Evolutionary conservation across 768 basidiomycete genomes (phyloP), one percentile per base, ranked within the genome.

Genomic region (Xanthoconium stramineum): DNA sequence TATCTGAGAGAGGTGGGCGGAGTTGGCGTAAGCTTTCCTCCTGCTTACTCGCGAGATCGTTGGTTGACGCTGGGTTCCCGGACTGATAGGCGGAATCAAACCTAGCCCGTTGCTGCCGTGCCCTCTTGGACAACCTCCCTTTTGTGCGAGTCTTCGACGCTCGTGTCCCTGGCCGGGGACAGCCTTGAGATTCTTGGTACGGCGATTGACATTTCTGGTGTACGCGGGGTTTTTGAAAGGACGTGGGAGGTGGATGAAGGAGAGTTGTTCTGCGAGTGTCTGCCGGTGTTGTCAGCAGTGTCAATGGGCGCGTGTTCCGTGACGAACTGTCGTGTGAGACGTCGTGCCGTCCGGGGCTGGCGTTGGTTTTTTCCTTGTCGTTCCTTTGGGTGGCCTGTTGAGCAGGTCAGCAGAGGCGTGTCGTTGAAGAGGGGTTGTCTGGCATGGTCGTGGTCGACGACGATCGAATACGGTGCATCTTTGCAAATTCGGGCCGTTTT

Each of bases 101-200:
- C 65, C 75, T 98, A 15, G 85, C 90, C 7, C 78, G 90, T 40
- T 97, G 98, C 67, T 96, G 95, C 3, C 85, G 90, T 7, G 88
- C 88, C 0, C 80, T 99, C 75, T 79, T 99, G 0, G 82, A 83
- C 7, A 84, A 83, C 44, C 80, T 94, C 5, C 80, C 42, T 79
- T 76, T 47, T 72, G 77, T 61, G 81, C 82, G 30, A 74, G 69
- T 37, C 83, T 74, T 57, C 79, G 73, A 13, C 76, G 73, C 63
- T 91, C 89, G 7, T 88, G 81, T 66, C 93, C 91, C 60, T 89
- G 87, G 1, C 81, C 80, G 20, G 93, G 75, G 2, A 94, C 85
- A 3, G 83, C 78, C 72, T 93, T 94, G 64, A 91, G 67, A 61
- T 91, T 90, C 76, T 89, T 91, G 20, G 88, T 83, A 19, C 90